Percentiles rank a stretch among this genome's conserved stretches.
phyloP scores from a whole-genome alignment of 2,329 filamentous ascomycete species.

The Diplodia corticola region DNA sequence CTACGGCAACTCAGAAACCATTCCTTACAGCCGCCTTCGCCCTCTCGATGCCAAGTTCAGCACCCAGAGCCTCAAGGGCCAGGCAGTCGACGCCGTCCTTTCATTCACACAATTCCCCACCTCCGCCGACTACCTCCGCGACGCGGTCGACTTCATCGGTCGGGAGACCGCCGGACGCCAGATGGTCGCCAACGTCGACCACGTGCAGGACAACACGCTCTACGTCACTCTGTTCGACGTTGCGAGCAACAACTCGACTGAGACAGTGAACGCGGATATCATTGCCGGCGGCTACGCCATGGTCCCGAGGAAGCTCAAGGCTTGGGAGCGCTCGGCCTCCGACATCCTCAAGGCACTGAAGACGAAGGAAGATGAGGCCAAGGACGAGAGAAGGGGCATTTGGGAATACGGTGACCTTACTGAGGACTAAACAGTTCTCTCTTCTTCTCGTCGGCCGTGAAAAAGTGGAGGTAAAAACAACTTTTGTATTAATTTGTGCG shows the following conservation, averaged over 20 bases:
- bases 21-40: slow-evolving; percentile 81
- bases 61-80: slow-evolving; percentile 70
- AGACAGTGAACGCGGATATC: slow-evolving; percentile 88
- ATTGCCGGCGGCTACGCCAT: slow-evolving; percentile 82
- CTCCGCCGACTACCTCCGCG: slow-evolving; percentile 76
- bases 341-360: slow-evolving; percentile 71
- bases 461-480: background rate
- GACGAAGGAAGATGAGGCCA: slow-evolving; percentile 74
- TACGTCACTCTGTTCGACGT: slow-evolving; percentile 89
- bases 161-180: slow-evolving; percentile 73
- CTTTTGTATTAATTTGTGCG: background rate
- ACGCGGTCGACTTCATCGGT: slow-evolving; percentile 73
- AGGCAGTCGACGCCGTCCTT: slow-evolving; percentile 83
- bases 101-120: slow-evolving; percentile 88
- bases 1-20: slow-evolving; percentile 90
- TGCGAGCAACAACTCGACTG: slow-evolving; percentile 61
- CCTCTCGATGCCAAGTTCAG: slow-evolving; percentile 83
- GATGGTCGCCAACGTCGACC: slow-evolving; percentile 89
- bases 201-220: slow-evolving; percentile 74
- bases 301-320: slow-evolving; percentile 88
- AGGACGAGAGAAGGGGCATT: slow-evolving; percentile 78
- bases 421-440: slow-evolving; percentile 49
- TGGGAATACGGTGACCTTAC: slow-evolving; percentile 99
- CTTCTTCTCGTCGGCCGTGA: background rate
- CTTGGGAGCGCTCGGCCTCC: slow-evolving; percentile 79